Conservation (phyloP, 177 flowering plant genomes). For the Tripterygium wilfordii region DNA sequence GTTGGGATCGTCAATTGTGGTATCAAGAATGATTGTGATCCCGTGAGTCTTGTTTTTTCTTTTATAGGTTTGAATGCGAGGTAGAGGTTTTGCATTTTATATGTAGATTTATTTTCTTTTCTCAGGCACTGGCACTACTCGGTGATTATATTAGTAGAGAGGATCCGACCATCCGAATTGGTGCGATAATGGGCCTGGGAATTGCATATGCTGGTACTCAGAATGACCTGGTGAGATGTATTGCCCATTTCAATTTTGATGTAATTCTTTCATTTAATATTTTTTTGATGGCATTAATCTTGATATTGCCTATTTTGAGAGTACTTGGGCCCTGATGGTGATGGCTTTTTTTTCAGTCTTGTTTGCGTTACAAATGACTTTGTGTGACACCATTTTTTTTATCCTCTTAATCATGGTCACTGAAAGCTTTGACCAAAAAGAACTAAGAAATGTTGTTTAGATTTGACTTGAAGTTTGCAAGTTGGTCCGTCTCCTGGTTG, state of each 20-base stretch:
- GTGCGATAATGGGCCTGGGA: conserved; percentile 96
- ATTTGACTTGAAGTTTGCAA: no score
- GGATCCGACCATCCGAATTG: conserved; percentile 78
- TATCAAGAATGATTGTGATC: conserved; percentile 87
- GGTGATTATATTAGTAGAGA: conserved; percentile 70
- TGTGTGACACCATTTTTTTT: no score
- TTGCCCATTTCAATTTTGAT: no score
- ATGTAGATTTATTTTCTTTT: neutral
- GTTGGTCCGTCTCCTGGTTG: neutral
- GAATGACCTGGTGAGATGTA: conserved; percentile 57
- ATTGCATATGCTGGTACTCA: conserved; percentile 93
- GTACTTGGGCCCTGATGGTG: no score
- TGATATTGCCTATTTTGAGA: no score
- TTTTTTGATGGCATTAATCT: no score
- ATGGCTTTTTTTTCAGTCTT: no score
- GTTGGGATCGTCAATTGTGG: conserved; percentile 90
- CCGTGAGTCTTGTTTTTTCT: conserved; percentile 43
- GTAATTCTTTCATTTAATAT: no score
- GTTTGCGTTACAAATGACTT: no score
- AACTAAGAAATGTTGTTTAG: no score
- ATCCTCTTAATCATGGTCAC: no score
- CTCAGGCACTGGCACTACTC: conserved; percentile 88
- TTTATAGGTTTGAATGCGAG: neutral
- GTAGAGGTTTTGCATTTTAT: neutral
- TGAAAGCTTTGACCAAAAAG: no score